Conservation (phyloP, 2,329 filamentous ascomycete genomes). For the Colletotrichum trifolii region DNA sequence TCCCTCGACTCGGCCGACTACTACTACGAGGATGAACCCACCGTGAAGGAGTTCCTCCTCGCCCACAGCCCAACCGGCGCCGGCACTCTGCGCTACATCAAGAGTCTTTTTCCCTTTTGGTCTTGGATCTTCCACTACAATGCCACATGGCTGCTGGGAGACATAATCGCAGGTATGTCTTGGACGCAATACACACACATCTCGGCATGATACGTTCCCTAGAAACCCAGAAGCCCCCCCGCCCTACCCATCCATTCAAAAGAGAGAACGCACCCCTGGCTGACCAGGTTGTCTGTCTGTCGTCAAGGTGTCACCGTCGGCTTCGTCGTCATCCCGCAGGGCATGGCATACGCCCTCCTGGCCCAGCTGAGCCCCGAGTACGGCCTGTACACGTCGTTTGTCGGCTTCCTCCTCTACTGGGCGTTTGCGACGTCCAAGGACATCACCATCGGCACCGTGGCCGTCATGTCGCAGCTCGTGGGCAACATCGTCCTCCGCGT, state of each 20-base stretch:
- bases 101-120: constrained; percentile 59
- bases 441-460: constrained; percentile 75
- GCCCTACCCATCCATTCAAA: background rate
- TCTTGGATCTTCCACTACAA: constrained; percentile 57
- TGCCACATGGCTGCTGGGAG: constrained; percentile 36
- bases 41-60: constrained; percentile 53
- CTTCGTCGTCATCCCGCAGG: constrained; percentile 81
- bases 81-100: constrained; percentile 48
- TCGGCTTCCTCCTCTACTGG: constrained; percentile 84
- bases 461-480: constrained; percentile 62
- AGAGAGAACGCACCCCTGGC: background rate
- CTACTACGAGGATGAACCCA: constrained; percentile 52
- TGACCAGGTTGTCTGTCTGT: constrained; percentile 22
- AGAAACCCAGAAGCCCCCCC: background rate
- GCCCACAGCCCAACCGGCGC: constrained; percentile 49
- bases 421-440: constrained; percentile 87
- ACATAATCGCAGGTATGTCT: constrained; percentile 35
- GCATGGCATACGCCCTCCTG: constrained; percentile 82
- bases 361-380: constrained; percentile 76
- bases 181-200: background rate
- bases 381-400: constrained; percentile 85
- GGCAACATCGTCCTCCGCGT: constrained; percentile 58
- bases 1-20: constrained; percentile 38
- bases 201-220: background rate
- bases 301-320: constrained; percentile 69